These are phyloP conservation scores for Lobosporangium transversale DNA, from an alignment of 192 early-diverging fungal genomes.

Conservation along the genomic window DNA sequence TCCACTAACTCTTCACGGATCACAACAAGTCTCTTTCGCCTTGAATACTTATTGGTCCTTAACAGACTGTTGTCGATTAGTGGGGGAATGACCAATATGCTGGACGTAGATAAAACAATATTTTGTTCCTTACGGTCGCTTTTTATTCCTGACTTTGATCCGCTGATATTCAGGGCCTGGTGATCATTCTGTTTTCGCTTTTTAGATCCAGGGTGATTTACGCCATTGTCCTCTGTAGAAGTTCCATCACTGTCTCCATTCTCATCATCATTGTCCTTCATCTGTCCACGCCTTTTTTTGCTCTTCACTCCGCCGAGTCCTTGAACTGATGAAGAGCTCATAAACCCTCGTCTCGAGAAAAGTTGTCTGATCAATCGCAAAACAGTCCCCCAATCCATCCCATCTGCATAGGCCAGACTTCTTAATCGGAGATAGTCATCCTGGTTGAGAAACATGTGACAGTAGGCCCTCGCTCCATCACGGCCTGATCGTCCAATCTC, in stretches of 20 bases:
- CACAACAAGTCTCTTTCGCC: slow-evolving; percentile 23
- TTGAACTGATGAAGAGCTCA: background rate
- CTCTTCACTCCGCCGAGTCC: background rate
- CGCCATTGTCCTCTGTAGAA: background rate
- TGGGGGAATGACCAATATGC: slow-evolving; percentile 35
- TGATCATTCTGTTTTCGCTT: slow-evolving; percentile 38
- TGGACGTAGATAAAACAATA: slow-evolving; percentile 10
- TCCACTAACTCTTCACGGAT: slow-evolving; percentile 31
- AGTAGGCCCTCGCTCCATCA: slow-evolving; percentile 59
- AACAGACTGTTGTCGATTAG: background rate
- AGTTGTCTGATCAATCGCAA: slow-evolving; percentile 39
- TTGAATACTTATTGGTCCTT: background rate
- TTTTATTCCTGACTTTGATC: background rate
- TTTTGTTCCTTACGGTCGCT: background rate
- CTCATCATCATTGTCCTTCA: background rate
- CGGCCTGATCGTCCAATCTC: slow-evolving; percentile 78
- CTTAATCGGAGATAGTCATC: slow-evolving; percentile 55
- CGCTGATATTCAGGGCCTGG: slow-evolving; percentile 10
- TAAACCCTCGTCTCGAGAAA: slow-evolving; percentile 31
- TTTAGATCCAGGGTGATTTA: background rate
- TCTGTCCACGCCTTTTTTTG: slow-evolving; percentile 11
- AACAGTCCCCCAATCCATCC: slow-evolving; percentile 45
- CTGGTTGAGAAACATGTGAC: slow-evolving; percentile 63
- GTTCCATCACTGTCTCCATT: background rate
- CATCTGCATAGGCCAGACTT: slow-evolving; percentile 57